Conservation (phyloP, 768 basidiomycete species). For the Suillus tomentosus region DNA sequence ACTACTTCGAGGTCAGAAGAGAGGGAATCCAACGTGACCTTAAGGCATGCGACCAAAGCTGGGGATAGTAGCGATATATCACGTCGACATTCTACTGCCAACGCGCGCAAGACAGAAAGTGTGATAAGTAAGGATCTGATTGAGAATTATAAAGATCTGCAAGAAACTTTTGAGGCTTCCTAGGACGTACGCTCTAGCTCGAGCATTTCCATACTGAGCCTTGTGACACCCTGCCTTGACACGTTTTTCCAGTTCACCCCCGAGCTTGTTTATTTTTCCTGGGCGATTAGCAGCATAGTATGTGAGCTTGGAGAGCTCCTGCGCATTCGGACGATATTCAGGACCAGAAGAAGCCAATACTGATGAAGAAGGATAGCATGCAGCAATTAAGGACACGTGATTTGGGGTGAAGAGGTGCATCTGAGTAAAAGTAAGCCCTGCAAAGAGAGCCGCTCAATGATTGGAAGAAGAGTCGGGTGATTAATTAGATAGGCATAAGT, state of each 20-base stretch:
- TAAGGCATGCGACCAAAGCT: conserved; percentile 66
- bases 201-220: conserved; percentile 69
- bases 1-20: conserved; percentile 72
- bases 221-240: conserved; percentile 63
- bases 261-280: conserved; percentile 77
- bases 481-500: conserved; percentile 9
- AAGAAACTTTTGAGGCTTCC: conserved; percentile 8
- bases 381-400: conserved; percentile 80
- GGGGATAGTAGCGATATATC: conserved; percentile 78
- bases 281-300: conserved; percentile 87
- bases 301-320: conserved; percentile 82
- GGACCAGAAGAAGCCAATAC: conserved; percentile 74
- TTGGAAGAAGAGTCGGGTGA: background rate
- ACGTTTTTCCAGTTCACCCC: conserved; percentile 76
- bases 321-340: conserved; percentile 77
- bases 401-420: conserved; percentile 84
- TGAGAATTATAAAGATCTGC: conserved; percentile 1
- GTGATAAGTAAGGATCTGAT: conserved; percentile 78
- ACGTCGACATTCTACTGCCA: conserved; percentile 85
- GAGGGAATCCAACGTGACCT: conserved; percentile 53
- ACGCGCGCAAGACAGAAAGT: conserved; percentile 75
- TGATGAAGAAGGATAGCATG: conserved; percentile 84
- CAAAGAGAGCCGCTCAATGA: background rate
- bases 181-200: conserved; percentile 72
- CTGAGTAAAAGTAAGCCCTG: background rate